Evolutionary conservation across 352 stramenopile species (phyloP), one percentile per base, ranked within the genome.

Genomic region (Phytophthora hibernalis): DNA sequence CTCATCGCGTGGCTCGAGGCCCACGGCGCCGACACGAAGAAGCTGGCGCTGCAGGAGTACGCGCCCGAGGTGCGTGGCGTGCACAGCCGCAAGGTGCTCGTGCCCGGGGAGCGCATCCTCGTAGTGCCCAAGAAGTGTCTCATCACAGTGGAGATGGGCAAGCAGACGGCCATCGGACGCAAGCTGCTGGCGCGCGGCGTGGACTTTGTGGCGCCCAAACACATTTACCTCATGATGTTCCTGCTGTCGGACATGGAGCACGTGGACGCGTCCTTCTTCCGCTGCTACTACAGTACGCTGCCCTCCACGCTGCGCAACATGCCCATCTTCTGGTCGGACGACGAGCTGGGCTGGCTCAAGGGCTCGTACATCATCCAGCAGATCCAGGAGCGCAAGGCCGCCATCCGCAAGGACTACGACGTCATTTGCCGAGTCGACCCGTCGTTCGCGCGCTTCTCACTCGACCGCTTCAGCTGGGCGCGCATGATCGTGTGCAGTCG

Each of bases 211-310:
- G 98, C 97, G 21, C 97, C 97, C 56, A 99, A 99, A 82, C 97
- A 99, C 80, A 99, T 99, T 56, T 99, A 98, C 75, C 89, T 99
- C 53, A 99, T 99, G 95, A 93, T 99, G 67, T 99, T 98, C 76
- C 73, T 99, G 30, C 83, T 99, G 12, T 98, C 93, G 60, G 97
- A 99, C 79, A 96, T 97, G 75, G 96, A 99, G 70, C 76, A 96
- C 45, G 70, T 90, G 47, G 85, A 94, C 12, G 73, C 75, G 26
- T 95, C 89, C 44, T 96, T 96, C 66, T 96, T 92, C 72, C 84
- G 80, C 30, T 97, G 96, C 28, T 99, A 99, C 77, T 99, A 99
- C 77, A 95, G 97, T 65, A 99, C 98, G 28, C 70, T 99, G 40
- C 98, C 98, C 5, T 85, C 86, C 47, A 98, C 91, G 21, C 75